Percentiles rank a stretch among this genome's conserved stretches.
phyloP scores from a whole-genome alignment of 2,329 filamentous ascomycete species.

The Mycosphaerella sp. region DNA sequence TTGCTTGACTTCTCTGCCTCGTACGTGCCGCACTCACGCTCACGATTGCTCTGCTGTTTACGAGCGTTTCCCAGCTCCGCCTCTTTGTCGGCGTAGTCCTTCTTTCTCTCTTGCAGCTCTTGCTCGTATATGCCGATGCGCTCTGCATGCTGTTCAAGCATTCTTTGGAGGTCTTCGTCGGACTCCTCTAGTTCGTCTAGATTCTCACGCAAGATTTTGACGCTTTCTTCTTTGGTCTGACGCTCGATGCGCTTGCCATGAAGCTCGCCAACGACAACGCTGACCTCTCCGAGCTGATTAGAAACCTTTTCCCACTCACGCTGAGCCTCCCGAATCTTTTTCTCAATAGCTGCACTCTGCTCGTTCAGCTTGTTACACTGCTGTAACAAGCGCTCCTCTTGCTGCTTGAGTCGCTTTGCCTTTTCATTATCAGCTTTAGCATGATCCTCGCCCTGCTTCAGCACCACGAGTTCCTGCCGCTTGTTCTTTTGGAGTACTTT shows the following conservation, averaged over 20 bases:
- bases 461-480: conserved; percentile 63
- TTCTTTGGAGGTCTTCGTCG: conserved; percentile 66
- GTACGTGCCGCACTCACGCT: conserved; percentile 64
- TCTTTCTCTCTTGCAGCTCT: conserved; percentile 52
- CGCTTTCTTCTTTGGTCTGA: conserved; percentile 60
- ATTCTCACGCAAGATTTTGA: conserved; percentile 62
- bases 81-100: conserved; percentile 59
- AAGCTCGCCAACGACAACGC: conserved; percentile 67
- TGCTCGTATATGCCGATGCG: conserved; percentile 60
- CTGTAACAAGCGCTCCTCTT: conserved; percentile 50
- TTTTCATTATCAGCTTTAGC: conserved; percentile 80
- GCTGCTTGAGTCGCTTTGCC: conserved; percentile 64
- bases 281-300: conserved; percentile 65
- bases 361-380: conserved; percentile 58
- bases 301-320: conserved; percentile 54
- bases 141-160: conserved; percentile 70
- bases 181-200: conserved; percentile 72
- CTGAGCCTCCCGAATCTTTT: conserved; percentile 55
- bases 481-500: conserved; percentile 79
- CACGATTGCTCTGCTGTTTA: conserved; percentile 39
- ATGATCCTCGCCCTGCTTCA: conserved; percentile 68
- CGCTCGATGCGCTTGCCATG: conserved; percentile 70
- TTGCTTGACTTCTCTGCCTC: conserved; percentile 83
- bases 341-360: conserved; percentile 53
- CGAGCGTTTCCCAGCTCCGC: conserved; percentile 45